These are phyloP conservation scores for Lachancea cidri DNA, from an alignment of 805 yeast genomes.

Conservation along the genomic window DNA sequence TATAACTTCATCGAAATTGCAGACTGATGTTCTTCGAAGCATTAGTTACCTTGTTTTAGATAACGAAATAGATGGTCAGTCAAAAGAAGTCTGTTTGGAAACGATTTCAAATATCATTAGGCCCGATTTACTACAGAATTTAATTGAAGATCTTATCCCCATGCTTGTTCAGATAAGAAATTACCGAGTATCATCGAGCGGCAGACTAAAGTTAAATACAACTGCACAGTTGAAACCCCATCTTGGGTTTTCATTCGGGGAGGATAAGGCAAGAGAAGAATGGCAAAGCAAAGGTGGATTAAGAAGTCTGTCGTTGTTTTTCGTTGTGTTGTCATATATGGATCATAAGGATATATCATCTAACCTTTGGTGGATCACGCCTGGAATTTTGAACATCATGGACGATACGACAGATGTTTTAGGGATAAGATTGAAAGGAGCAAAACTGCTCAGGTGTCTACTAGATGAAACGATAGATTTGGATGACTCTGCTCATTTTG, in stretches of 20 bases:
- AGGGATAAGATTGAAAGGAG: slow-evolving; percentile 24
- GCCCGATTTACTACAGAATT: background rate
- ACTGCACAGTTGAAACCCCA: slow-evolving; percentile 2
- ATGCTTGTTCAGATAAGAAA: slow-evolving; percentile 7
- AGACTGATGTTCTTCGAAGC: background rate
- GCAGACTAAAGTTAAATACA: background rate
- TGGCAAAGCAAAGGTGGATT: slow-evolving; percentile 26
- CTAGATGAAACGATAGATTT: slow-evolving; percentile 14
- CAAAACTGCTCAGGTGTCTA: slow-evolving; percentile 17
- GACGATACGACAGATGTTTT: slow-evolving; percentile 27
- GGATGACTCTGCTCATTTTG: slow-evolving; percentile 5
- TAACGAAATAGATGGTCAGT: background rate
- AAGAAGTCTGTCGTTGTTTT: slow-evolving; percentile 23
- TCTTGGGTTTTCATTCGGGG: slow-evolving; percentile 10
- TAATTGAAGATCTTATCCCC: slow-evolving; percentile 5
- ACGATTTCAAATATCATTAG: background rate
- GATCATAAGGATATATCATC: slow-evolving; percentile 18
- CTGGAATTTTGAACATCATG: slow-evolving; percentile 29
- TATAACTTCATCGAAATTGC: background rate
- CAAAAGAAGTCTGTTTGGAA: background rate
- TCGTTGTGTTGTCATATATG: slow-evolving; percentile 17
- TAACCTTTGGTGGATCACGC: slow-evolving; percentile 32
- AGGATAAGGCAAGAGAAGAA: slow-evolving; percentile 16
- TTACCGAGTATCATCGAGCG: slow-evolving; percentile 2
- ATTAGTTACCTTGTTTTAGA: background rate